Conservation (phyloP, 148 eudicot genomes). For the Rhododendron molle region DNA sequence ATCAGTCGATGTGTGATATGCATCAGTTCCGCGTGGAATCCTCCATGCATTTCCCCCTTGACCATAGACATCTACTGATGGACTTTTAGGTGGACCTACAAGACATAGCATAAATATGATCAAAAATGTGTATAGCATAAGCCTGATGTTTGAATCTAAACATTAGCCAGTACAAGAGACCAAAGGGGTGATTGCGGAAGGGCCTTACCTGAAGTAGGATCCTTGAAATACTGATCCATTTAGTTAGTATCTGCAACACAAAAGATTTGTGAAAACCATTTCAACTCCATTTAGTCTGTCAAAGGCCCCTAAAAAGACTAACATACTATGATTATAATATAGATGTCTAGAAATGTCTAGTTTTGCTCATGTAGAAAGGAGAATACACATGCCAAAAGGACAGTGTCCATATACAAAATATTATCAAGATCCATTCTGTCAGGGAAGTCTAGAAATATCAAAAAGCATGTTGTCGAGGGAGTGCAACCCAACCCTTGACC, state of each 20-base stretch:
- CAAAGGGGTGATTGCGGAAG: neutral
- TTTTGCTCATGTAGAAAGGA: neutral
- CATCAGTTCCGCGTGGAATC: slow-evolving; percentile 23
- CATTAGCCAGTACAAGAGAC: neutral
- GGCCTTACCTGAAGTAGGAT: slow-evolving; percentile 24
- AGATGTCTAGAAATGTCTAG: neutral
- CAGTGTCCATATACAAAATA: neutral
- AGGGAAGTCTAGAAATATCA: neutral
- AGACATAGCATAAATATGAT: slow-evolving; percentile 4
- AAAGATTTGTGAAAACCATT: neutral
- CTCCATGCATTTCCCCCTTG: slow-evolving; percentile 36
- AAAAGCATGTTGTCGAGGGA: neutral
- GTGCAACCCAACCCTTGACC: neutral
- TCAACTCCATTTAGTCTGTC: neutral
- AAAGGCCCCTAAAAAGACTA: neutral
- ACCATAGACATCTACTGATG: slow-evolving; percentile 12
- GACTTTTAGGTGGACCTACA: slow-evolving; percentile 23
- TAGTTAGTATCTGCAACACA: slow-evolving; percentile 25
- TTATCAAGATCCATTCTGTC: neutral
- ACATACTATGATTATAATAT: neutral
- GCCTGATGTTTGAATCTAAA: neutral
- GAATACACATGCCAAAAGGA: neutral
- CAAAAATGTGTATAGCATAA: neutral
- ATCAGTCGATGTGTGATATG: slow-evolving; percentile 38
- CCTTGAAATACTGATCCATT: slow-evolving; percentile 36